Conservation (phyloP, 345 rosid genomes). For the Salix dunnii region DNA sequence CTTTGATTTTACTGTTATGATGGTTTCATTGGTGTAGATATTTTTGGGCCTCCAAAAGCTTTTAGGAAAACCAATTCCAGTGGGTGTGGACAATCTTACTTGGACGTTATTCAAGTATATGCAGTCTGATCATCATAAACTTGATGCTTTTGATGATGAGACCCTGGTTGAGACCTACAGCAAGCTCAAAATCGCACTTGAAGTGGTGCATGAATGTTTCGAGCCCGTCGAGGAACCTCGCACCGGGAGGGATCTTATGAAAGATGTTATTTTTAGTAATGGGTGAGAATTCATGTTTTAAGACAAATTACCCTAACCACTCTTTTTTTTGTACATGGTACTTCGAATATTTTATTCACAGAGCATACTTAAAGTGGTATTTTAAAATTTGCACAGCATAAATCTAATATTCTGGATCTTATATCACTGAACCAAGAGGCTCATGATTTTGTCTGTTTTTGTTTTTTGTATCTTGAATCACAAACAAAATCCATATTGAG, state of each 20-base stretch:
- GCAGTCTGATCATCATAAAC: conserved; percentile 24
- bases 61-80: conserved; percentile 54
- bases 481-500: no score
- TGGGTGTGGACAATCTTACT: conserved; percentile 57
- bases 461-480: no score
- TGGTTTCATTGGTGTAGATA: conserved; percentile 43
- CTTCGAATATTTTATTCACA: neutral
- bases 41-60: conserved; percentile 51
- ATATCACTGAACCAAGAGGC: no score
- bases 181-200: conserved; percentile 67
- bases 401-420: no score
- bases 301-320: neutral
- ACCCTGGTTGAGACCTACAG: conserved; percentile 44
- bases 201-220: conserved; percentile 86
- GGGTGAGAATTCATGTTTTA: conserved; percentile 39
- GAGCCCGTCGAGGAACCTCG: conserved; percentile 56
- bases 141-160: conserved; percentile 35
- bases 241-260: conserved; percentile 54
- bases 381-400: no score
- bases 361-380: no score
- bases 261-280: conserved; percentile 69
- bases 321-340: neutral
- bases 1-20: conserved; percentile 8
- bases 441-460: no score
- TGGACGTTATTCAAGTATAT: conserved; percentile 58